Evolutionary conservation across 768 basidiomycete species (phyloP).

Genomic region (Favolaschia claudopus): DNA sequence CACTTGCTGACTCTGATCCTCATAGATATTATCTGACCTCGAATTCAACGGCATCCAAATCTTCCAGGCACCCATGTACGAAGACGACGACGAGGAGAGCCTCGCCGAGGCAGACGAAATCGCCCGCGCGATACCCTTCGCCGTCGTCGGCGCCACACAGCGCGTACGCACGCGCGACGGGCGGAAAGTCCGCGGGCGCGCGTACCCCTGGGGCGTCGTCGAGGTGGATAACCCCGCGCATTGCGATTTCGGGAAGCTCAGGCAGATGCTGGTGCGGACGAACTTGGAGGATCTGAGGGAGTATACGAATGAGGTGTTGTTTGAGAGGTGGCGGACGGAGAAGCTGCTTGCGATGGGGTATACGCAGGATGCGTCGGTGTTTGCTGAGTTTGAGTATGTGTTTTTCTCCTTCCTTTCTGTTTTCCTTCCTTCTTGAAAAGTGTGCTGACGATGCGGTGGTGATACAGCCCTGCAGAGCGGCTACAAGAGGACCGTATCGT

Average conservation of each 20-base stretch:
- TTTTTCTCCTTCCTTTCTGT: not conserved
- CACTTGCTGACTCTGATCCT: slow-evolving; percentile 5
- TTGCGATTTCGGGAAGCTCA: slow-evolving; percentile 98
- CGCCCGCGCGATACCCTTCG: slow-evolving; percentile 96
- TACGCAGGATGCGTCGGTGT: slow-evolving; percentile 94
- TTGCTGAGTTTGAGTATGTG: slow-evolving; percentile 97
- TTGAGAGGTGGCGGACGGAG: slow-evolving; percentile 98
- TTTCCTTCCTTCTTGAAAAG: not conserved
- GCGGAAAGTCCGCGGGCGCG: slow-evolving; percentile 90
- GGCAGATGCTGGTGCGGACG: slow-evolving; percentile 98
- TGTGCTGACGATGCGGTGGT: slow-evolving; percentile 22
- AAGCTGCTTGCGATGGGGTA: slow-evolving; percentile 97
- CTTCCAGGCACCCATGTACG: slow-evolving; percentile 97
- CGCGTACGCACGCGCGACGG: slow-evolving; percentile 85
- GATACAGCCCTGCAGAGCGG: slow-evolving; percentile 86
- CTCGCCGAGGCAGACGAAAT: slow-evolving; percentile 97
- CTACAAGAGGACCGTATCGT: slow-evolving; percentile 94
- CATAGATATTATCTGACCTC: slow-evolving; percentile 90
- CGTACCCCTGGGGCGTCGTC: slow-evolving; percentile 98
- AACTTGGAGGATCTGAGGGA: slow-evolving; percentile 99
- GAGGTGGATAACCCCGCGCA: slow-evolving; percentile 99
- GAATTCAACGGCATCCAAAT: slow-evolving; percentile 96
- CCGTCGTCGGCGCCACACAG: slow-evolving; percentile 92
- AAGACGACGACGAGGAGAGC: slow-evolving; percentile 98
- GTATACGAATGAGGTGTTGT: slow-evolving; percentile 93